Evolutionary conservation across 371 early-diverging fungal genomes (phyloP).

Genomic region (Mucor circinelloides): DNA sequence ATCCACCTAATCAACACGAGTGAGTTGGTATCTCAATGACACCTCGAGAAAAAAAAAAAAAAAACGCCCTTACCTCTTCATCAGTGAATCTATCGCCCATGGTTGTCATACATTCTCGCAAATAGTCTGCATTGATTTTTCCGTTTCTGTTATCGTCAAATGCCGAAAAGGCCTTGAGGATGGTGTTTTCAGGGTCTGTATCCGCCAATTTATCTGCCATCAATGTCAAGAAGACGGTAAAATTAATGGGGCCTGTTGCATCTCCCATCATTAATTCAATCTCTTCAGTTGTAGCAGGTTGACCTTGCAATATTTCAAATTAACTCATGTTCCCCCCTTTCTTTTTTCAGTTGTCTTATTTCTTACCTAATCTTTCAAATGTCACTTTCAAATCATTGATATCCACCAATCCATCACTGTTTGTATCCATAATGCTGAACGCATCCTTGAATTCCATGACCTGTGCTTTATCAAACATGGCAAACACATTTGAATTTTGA

Average conservation of each 20-base stretch:
- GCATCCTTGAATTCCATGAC: constrained; percentile 95
- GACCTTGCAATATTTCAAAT: constrained; percentile 48
- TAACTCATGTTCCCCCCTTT: background rate
- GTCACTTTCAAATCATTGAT: constrained; percentile 90
- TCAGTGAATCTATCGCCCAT: constrained; percentile 92
- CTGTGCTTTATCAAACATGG: constrained; percentile 97
- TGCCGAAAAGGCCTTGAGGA: constrained; percentile 84
- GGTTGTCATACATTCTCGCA: constrained; percentile 85
- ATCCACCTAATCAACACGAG: constrained; percentile 65
- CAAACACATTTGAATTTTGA: constrained; percentile 99
- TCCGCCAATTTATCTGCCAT: constrained; percentile 93
- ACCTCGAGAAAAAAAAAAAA: background rate
- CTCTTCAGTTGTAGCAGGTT: constrained; percentile 81
- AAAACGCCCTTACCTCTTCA: constrained; percentile 69
- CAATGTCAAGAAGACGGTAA: constrained; percentile 92
- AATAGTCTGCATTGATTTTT: constrained; percentile 74
- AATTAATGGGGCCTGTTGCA: constrained; percentile 86
- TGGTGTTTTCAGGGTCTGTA: constrained; percentile 87
- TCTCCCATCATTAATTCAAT: constrained; percentile 92
- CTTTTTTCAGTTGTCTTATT: background rate
- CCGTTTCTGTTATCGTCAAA: constrained; percentile 89
- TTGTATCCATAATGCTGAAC: constrained; percentile 92
- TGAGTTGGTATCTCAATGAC: background rate
- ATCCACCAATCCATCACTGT: constrained; percentile 85
- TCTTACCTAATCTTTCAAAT: constrained; percentile 49